phyloP scores from a whole-genome alignment of 2,329 filamentous ascomycete species.

The Botrytis porri region DNA sequence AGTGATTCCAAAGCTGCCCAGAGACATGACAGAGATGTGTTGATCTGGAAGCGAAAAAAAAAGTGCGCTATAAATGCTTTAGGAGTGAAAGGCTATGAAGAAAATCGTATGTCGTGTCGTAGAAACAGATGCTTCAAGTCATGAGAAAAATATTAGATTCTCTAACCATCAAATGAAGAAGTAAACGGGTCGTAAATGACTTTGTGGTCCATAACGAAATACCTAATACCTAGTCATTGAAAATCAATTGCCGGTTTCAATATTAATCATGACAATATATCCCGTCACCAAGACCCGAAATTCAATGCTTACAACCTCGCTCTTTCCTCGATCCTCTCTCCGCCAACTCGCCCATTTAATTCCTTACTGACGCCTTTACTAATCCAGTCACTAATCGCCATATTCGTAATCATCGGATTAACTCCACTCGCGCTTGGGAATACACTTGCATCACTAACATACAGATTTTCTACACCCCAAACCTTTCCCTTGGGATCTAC shows the following conservation, averaged over 20 bases:
- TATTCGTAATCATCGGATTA: constrained; percentile 77
- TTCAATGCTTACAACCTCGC: constrained; percentile 22
- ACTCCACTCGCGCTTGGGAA: constrained; percentile 75
- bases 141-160: neutral
- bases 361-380: constrained; percentile 55
- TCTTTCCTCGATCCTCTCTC: neutral
- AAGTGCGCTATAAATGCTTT: neutral
- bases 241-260: neutral
- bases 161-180: neutral
- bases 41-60: neutral
- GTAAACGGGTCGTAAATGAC: neutral
- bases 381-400: constrained; percentile 68
- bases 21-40: neutral
- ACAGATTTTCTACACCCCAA: constrained; percentile 64
- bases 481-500: constrained; percentile 58
- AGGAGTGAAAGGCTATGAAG: neutral
- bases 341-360: constrained; percentile 32
- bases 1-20: neutral
- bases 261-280: neutral
- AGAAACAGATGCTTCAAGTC: neutral
- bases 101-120: neutral
- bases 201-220: neutral
- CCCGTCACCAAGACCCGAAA: neutral
- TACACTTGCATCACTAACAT: constrained; percentile 71
- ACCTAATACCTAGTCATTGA: neutral